Conservation (phyloP, 306 rosid genomes). For the Inga leiocalycina region DNA sequence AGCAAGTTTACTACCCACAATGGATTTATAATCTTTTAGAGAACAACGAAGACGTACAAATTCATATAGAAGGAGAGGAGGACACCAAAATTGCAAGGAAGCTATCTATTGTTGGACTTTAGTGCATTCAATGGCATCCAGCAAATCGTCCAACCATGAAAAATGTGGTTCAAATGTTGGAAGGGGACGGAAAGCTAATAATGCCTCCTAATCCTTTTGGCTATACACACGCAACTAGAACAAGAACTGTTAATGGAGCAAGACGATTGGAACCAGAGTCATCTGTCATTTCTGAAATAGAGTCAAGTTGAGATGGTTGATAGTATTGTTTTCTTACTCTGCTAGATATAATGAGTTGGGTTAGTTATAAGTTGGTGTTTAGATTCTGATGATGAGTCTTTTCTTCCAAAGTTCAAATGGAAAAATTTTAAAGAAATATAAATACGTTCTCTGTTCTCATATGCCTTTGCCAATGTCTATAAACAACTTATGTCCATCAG, state of each 20-base stretch:
- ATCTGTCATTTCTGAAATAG: constrained; percentile 28
- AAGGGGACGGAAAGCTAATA: background rate
- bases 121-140: no score
- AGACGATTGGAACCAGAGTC: background rate
- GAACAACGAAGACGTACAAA: no score
- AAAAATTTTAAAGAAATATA: background rate
- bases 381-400: background rate
- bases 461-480: no score
- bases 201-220: constrained; percentile 44
- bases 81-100: no score
- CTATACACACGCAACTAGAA: constrained; percentile 4
- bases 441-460: no score
- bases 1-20: no score
- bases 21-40: no score
- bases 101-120: no score
- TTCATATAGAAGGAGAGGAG: no score
- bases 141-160: no score
- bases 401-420: background rate
- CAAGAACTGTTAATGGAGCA: background rate
- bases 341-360: background rate
- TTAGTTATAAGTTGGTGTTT: background rate
- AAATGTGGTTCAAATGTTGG: background rate
- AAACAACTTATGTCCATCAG: no score
- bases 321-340: background rate
- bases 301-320: constrained; percentile 12